phyloP scores from a whole-genome alignment of 179 eudicot species.

The Heliamphora pulchella region DNA sequence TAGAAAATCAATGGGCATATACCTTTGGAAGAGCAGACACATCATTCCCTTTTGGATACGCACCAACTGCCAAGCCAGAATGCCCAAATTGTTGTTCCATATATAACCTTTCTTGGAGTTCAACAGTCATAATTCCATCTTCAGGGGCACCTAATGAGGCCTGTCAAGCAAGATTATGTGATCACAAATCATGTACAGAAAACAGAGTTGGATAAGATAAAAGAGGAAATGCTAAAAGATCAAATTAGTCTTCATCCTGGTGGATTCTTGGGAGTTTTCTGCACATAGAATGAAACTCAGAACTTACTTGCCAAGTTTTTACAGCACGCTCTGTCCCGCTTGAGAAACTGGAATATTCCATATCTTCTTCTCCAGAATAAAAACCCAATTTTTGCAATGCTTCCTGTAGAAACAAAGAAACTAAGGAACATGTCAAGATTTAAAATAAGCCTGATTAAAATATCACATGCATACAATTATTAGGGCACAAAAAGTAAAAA shows the following conservation, averaged over 20 bases:
- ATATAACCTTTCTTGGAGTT: constrained; percentile 57
- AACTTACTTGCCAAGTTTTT: constrained; percentile 94
- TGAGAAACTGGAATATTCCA: constrained; percentile 71
- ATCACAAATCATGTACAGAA: neutral
- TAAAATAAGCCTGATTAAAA: neutral
- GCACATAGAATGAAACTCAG: neutral
- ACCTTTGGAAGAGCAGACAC: constrained; percentile 24
- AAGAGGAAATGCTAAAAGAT: neutral
- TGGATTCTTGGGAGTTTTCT: constrained; percentile 2
- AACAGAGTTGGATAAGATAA: neutral
- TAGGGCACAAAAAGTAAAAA: too few species aligned
- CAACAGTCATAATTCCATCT: constrained; percentile 78
- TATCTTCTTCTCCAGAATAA: constrained; percentile 91
- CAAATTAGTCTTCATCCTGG: neutral
- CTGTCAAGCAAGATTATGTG: constrained; percentile 33
- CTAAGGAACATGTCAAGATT: neutral
- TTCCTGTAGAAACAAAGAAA: constrained; percentile 42
- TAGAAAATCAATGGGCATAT: neutral
- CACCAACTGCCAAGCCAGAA: constrained; percentile 24
- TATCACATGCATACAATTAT: neutral
- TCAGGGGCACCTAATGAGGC: constrained; percentile 51
- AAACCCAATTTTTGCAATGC: constrained; percentile 73
- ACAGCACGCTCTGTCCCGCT: constrained; percentile 82
- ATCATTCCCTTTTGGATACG: constrained; percentile 14
- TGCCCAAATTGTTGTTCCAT: constrained; percentile 22